phyloP scores from a whole-genome alignment of 2,329 filamentous ascomycete species.

The Bipolaris victoriae region DNA sequence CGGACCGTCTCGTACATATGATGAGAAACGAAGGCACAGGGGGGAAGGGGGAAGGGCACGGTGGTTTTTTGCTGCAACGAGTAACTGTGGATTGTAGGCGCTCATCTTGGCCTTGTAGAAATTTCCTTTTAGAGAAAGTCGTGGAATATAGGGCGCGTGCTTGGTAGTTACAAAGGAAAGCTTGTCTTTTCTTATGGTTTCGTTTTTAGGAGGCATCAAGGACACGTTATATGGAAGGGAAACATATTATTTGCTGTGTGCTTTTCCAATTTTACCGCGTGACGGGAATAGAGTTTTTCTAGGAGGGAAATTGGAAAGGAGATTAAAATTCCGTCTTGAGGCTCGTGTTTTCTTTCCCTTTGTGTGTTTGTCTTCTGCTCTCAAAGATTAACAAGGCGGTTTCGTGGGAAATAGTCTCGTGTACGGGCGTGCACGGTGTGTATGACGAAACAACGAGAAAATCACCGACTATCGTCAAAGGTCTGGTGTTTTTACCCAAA shows the following conservation, averaged over 20 bases:
- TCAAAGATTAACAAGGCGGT: background rate
- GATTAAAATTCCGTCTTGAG: no score
- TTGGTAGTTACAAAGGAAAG: slow-evolving; percentile 6
- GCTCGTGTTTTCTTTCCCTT: no score
- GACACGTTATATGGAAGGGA: background rate
- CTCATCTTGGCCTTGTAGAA: slow-evolving; percentile 9
- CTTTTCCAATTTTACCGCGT: no score
- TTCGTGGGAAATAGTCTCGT: background rate
- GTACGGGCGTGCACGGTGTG: background rate
- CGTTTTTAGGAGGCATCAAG: background rate
- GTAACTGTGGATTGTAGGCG: slow-evolving; percentile 15
- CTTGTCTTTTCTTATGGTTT: background rate
- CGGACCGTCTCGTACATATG: background rate
- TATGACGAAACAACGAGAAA: background rate
- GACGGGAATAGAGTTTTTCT: no score
- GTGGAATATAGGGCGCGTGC: slow-evolving; percentile 10
- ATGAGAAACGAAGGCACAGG: no score
- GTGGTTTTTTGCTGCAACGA: slow-evolving; percentile 5
- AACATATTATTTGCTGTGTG: no score
- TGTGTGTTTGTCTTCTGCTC: background rate
- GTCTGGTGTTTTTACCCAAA: slow-evolving; percentile 3
- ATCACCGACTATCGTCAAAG: background rate
- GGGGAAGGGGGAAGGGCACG: background rate
- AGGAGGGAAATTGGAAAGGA: no score
- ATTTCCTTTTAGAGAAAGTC: slow-evolving; percentile 4